Evolutionary conservation across 169 alveolate genomes (phyloP), one percentile per base, ranked within the genome.

Genomic region (Theileria orientalis): DNA sequence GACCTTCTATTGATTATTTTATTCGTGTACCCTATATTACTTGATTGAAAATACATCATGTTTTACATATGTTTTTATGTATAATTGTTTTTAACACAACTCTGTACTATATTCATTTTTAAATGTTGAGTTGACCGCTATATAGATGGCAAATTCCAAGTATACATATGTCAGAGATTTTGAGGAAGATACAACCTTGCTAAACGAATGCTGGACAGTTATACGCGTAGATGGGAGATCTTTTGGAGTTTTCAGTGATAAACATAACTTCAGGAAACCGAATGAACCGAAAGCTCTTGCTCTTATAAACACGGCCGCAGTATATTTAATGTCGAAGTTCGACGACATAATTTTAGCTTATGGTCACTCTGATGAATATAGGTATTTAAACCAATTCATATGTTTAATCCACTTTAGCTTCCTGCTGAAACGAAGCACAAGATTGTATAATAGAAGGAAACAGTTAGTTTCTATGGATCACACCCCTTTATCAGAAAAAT

Each of bases 171-270:
- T 97, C 3, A 97, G 94, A 85, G 74, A 88, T 63, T 96, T 94
- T 83, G 99, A 97, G 84, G 83, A 78, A 47, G 93, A 93, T 40
- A 69, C 69, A 42, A 83, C 77, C 21, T 84, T 95, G 30, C 67
- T 95, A 21, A 91, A 89, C 16, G 92, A 93, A 61, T 93, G 98
- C 42, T 97, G 95, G 93, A 93, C 95, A 35, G 94, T 95, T 11
- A 89, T 94, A 27, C 84, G 99, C 69, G 87, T 97, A 32, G 99
- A 97, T 86, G 99, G 99, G 13, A 86, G 95, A 57, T 93, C 95
- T 25, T 97, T 97, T 79, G 94, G 69, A 44, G 89, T 89, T 47
- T 97, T 96, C 76, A 87, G 96, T 21, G 90, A 90, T 41, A 71
- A 37, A 30, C 98, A 96, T 75, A 80, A 83, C 8, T 96, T 95